Base-by-base conservation (phyloP, 257 asterid genomes). In the Rehmannia glutinosa region DNA sequence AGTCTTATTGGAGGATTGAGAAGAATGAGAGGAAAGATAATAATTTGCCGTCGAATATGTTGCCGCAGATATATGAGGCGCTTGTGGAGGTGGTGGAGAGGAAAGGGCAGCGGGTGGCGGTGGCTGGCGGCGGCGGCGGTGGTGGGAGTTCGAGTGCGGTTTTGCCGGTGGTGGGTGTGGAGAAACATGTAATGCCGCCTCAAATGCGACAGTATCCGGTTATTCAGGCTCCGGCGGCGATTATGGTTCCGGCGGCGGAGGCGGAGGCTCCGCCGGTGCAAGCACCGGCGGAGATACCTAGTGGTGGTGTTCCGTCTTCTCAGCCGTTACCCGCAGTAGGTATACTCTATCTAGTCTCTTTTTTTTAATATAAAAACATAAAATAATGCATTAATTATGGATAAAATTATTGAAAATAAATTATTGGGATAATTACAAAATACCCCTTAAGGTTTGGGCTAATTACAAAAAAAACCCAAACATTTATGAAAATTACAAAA, bases 1-100 rank as follows among this genome's bases (percentile, higher is more conserved):
- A 73, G 47, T 83, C 92, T 16, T 93, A 93, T 64, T 90, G 98
- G 98, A 82, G 71, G 53, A 80, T 90, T 41, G 98, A 93, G n/a
- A 93, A 76, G 76, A 75, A 51, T 16, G 83, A 90, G 78, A 86
- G 98, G 81, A 93, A 90, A 62, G 88, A 74, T 2, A 80, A 66
- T 28, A 87, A 78, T 53, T 73, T 93, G 83, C 98, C 98, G 11
- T 80, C 94, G 0, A 90, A 85, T 64, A 83, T 92, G 98, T 61
- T 90, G 89, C 84, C 79, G 20, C 90, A 86, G 79, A 80, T 90
- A 6, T 90, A 86, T 53, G 86, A 87, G 3, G 97, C 95, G 5
- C 69, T 93, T 78, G 57, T 84, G 43, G 85, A 84, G 15, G 98
- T 84, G 21, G 90, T 83, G 56, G 97, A 90, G 61, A 77, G 70